Conservation (phyloP, 2,329 filamentous ascomycete species). For the Elsinoe necatrix region DNA sequence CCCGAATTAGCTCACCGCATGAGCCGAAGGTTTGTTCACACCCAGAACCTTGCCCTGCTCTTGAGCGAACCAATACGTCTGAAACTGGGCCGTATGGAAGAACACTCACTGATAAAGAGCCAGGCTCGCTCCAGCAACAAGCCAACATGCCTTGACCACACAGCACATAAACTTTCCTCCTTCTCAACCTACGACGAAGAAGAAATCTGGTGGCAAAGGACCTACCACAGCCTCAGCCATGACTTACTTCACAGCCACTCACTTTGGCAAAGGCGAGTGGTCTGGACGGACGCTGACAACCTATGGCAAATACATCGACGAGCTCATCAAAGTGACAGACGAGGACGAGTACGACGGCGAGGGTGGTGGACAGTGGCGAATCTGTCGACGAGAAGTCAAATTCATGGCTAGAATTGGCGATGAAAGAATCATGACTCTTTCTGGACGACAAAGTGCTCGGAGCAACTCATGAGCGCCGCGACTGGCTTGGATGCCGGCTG, state of each 20-base stretch:
- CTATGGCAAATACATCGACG: conserved; percentile 36
- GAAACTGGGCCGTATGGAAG: background rate
- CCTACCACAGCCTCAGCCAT: conserved; percentile 26
- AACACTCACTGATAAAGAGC: background rate
- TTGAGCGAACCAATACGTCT: no score
- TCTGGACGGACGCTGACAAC: conserved; percentile 34
- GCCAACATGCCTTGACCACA: conserved; percentile 38
- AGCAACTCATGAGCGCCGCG: background rate
- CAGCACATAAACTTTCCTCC: conserved; percentile 31
- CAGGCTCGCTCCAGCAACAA: conserved; percentile 34
- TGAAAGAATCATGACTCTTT: conserved; percentile 26
- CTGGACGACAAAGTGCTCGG: conserved; percentile 1
- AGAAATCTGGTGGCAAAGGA: conserved; percentile 22
- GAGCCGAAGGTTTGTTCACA: conserved; percentile 25
- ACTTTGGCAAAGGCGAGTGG: conserved; percentile 38
- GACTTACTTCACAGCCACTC: conserved; percentile 37
- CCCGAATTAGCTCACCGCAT: conserved; percentile 25
- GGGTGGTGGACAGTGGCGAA: conserved; percentile 35
- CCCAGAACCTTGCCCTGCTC: background rate
- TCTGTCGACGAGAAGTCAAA: conserved; percentile 30
- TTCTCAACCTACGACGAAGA: conserved; percentile 7
- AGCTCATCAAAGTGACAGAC: conserved; percentile 26
- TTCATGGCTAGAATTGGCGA: conserved; percentile 33
- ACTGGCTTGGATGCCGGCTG: background rate
- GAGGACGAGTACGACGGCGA: conserved; percentile 19